Conservation (phyloP, 176 grass and related monocot genomes). For the Paspalum notatum region DNA sequence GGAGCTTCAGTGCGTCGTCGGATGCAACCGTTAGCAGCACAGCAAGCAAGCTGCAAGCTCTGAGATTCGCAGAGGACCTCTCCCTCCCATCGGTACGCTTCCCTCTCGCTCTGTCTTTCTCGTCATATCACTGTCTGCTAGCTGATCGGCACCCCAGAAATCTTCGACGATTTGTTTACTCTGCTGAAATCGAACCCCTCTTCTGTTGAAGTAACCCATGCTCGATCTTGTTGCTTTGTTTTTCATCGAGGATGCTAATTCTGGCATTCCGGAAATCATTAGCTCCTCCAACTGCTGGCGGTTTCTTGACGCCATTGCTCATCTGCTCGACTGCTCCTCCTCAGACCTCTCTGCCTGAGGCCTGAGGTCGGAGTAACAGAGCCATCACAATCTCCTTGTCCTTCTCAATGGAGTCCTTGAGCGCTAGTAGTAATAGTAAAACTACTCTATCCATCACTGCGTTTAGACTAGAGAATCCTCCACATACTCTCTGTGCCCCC, state of each 20-base stretch:
- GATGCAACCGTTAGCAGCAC: conserved; percentile 45
- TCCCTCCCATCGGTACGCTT: conserved; percentile 76
- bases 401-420: conserved; percentile 4
- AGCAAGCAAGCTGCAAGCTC: conserved; percentile 56
- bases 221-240: too few relatives aligned
- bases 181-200: neutral
- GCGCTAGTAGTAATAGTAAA: neutral
- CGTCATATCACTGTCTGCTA: neutral
- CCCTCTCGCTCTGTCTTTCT: conserved; percentile 27
- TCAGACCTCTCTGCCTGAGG: too few relatives aligned
- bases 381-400: too few relatives aligned
- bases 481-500: conserved; percentile 16
- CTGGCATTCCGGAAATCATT: neutral
- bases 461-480: conserved; percentile 12
- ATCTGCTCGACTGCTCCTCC: too few relatives aligned
- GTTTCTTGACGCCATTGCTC: too few relatives aligned
- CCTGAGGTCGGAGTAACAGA: too few relatives aligned
- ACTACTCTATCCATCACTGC: neutral
- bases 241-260: conserved; percentile 20
- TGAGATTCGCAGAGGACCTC: conserved; percentile 80
- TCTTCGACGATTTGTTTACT: neutral
- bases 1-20: conserved; percentile 35
- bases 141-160: neutral
- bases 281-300: neutral
- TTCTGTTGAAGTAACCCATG: too few relatives aligned